phyloP scores from a whole-genome alignment of 192 early-diverging fungal species.

The Cetraspora pellucida region DNA sequence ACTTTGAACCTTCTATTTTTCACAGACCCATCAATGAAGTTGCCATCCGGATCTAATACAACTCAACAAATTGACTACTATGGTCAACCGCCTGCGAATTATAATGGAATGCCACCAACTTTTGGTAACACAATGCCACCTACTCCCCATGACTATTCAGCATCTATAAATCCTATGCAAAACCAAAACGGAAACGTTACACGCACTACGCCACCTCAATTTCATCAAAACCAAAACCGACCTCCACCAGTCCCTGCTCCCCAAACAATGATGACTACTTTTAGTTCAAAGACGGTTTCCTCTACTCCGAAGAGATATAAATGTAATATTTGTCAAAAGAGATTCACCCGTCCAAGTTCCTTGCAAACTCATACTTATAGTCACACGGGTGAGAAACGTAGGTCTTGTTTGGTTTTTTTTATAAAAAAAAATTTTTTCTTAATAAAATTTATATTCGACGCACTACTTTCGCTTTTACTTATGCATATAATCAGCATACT shows the following conservation, averaged over 20 bases:
- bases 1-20: background rate
- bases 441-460: background rate
- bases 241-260: constrained; percentile 9
- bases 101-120: background rate
- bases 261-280: constrained; percentile 36
- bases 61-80: background rate
- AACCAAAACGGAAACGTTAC: background rate
- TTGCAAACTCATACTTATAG: constrained; percentile 44
- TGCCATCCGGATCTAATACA: background rate
- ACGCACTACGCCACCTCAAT: background rate
- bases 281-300: constrained; percentile 34
- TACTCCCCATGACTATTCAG: constrained; percentile 4
- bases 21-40: background rate
- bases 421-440: background rate
- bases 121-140: background rate
- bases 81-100: background rate
- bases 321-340: constrained; percentile 41
- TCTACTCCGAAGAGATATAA: constrained; percentile 41
- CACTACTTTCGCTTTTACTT: background rate
- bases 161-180: no score
- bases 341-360: constrained; percentile 46
- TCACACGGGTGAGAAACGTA: constrained; percentile 44
- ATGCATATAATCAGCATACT: background rate
- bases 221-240: background rate
- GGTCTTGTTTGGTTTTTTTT: background rate